phyloP scores from a whole-genome alignment of 352 stramenopile species.

The Thalassiosira pacifica region DNA sequence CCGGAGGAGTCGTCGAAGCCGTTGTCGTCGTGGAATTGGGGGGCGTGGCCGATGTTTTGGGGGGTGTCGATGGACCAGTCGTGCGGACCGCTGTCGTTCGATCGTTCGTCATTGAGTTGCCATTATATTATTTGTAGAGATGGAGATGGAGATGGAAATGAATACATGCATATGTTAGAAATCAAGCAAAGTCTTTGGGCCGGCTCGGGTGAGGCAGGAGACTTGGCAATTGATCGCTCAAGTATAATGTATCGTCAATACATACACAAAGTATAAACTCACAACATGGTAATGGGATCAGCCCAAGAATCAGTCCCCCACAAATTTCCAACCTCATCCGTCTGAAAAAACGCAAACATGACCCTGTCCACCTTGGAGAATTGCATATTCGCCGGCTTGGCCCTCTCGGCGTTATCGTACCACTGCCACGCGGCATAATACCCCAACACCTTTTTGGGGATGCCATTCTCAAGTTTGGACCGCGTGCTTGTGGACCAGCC shows the following conservation, averaged over 20 bases:
- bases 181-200: no score
- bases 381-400: conserved; percentile 29
- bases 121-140: no score
- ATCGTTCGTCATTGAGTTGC: no score
- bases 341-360: conserved; percentile 69
- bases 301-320: conserved; percentile 63
- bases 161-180: no score
- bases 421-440: conserved; percentile 64
- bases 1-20: conserved; percentile 56
- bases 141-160: no score
- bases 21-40: conserved; percentile 71
- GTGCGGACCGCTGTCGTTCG: conserved; percentile 49
- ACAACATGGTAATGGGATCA: no score
- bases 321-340: conserved; percentile 48
- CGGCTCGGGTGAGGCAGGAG: no score
- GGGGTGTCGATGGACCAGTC: conserved; percentile 46
- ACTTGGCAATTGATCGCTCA: no score
- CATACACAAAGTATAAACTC: no score
- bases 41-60: conserved; percentile 44
- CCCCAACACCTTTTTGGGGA: conserved; percentile 49
- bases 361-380: conserved; percentile 41
- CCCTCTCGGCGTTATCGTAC: conserved; percentile 48
- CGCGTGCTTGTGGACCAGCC: conserved; percentile 45
- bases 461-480: background rate
- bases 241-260: no score